Evolutionary conservation across 2,329 filamentous ascomycete genomes (phyloP).

Genomic region (Botrytis pseudocinerea): DNA sequence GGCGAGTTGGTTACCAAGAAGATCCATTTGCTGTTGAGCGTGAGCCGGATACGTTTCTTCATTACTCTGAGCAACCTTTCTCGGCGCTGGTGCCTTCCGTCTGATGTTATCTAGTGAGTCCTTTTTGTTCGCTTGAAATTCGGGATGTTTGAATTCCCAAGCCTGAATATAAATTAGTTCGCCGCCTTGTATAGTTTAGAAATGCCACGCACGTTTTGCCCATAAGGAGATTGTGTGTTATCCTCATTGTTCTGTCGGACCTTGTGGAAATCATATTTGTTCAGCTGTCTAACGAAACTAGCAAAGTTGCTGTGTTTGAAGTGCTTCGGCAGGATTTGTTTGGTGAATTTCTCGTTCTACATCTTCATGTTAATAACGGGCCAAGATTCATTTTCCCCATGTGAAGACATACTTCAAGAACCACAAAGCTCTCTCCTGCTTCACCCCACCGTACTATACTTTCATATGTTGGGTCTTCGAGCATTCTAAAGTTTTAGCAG

Average conservation of each 20-base stretch:
- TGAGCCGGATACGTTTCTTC: constrained; percentile 69
- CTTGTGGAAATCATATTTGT: constrained; percentile 99
- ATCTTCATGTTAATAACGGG: constrained; percentile 26
- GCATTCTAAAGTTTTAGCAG: constrained; percentile 66
- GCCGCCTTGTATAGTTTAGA: neutral
- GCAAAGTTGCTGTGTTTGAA: constrained; percentile 99
- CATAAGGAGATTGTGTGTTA: constrained; percentile 77
- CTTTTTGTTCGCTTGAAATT: constrained; percentile 94
- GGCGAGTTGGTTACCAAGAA: constrained; percentile 83
- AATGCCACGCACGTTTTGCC: constrained; percentile 63
- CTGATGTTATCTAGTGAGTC: constrained; percentile 95
- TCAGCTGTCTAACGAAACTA: constrained; percentile 91
- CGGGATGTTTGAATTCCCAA: constrained; percentile 97
- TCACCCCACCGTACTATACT: constrained; percentile 95
- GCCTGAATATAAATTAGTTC: constrained; percentile 54
- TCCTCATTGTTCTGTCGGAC: constrained; percentile 90
- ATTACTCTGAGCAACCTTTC: constrained; percentile 64
- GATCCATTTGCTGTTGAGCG: constrained; percentile 72
- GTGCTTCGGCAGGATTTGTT: constrained; percentile 93
- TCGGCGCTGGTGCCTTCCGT: constrained; percentile 87
- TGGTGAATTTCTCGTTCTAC: constrained; percentile 97
- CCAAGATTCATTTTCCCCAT: neutral
- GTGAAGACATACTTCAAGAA: constrained; percentile 73
- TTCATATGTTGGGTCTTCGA: constrained; percentile 91
- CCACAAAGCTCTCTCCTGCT: constrained; percentile 92